phyloP scores from a whole-genome alignment of 371 early-diverging fungal species.

The Chytridiales sp. region DNA sequence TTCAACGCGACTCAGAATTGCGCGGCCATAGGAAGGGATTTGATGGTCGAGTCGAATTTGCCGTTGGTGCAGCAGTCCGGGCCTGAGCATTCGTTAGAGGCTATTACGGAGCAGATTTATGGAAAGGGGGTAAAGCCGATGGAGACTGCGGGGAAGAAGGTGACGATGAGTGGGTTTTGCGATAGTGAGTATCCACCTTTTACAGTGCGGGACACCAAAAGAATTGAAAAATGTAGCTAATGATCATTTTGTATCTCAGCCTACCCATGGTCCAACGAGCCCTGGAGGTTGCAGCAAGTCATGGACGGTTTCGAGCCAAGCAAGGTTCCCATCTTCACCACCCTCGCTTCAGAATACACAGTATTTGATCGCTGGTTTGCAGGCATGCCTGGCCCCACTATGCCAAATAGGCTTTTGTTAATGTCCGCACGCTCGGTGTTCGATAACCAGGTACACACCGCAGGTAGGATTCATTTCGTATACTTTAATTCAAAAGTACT shows the following conservation, averaged over 20 bases:
- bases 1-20: constrained; percentile 17
- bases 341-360: constrained; percentile 33
- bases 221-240: background rate
- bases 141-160: background rate
- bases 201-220: background rate
- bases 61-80: constrained; percentile 13
- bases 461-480: no score
- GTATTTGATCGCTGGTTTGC: constrained; percentile 39
- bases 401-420: constrained; percentile 35
- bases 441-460: background rate
- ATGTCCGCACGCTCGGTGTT: constrained; percentile 24
- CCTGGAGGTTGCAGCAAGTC: constrained; percentile 8
- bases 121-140: constrained; percentile 2
- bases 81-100: constrained; percentile 7
- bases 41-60: background rate
- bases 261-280: constrained; percentile 15
- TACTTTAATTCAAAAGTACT: no score
- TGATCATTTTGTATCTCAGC: background rate
- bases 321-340: constrained; percentile 24
- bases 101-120: constrained; percentile 31
- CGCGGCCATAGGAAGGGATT: constrained; percentile 7
- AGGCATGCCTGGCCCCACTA: constrained; percentile 30
- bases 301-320: constrained; percentile 18
- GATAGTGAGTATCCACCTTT: background rate
- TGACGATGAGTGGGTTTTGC: background rate